phyloP scores from a whole-genome alignment of 75 land plant genomes.

The Sequoiadendron giganteum region DNA sequence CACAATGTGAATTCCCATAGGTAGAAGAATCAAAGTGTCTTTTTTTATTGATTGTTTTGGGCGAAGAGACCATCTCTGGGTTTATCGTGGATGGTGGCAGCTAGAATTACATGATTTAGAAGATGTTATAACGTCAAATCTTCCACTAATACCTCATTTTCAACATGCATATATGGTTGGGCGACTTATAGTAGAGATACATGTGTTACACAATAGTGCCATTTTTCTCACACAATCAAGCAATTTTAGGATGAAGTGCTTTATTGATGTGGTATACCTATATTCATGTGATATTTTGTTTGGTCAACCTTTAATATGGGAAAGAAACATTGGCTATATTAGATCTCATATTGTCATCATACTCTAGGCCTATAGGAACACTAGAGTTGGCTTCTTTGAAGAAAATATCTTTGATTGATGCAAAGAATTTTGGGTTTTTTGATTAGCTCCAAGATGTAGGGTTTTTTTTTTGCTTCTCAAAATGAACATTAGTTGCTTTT shows the following conservation, averaged over 20 bases:
- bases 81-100: too few relatives aligned
- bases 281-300: neutral
- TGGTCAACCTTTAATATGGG: neutral
- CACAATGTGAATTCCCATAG: neutral
- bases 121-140: too few relatives aligned
- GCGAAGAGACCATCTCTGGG: too few relatives aligned
- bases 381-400: neutral
- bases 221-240: neutral
- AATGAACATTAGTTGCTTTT: neutral
- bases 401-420: neutral
- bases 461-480: too few relatives aligned
- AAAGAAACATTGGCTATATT: too few relatives aligned
- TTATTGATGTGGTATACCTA: neutral
- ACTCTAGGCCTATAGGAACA: neutral
- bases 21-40: neutral
- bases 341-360: neutral
- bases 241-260: neutral
- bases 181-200: neutral
- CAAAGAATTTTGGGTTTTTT: too few relatives aligned
- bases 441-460: neutral
- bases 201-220: neutral
- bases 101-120: too few relatives aligned
- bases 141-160: too few relatives aligned
- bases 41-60: too few relatives aligned
- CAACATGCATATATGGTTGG: neutral